phyloP scores from a whole-genome alignment of 108 stramenopile genomes.

The Stephanodiscus triporus region DNA sequence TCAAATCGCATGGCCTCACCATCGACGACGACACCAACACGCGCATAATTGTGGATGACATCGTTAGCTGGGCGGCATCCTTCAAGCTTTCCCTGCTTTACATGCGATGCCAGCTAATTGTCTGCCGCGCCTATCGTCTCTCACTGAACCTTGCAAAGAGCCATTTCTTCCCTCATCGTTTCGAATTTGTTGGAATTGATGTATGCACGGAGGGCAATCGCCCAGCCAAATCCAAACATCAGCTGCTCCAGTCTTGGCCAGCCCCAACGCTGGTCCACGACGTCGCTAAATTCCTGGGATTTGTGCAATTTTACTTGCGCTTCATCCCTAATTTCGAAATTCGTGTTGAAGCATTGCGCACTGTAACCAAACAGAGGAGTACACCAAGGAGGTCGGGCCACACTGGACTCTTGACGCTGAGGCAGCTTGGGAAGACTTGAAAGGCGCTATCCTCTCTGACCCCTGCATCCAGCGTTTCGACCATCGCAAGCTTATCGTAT shows the following conservation, averaged over 20 bases:
- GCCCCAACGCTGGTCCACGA: constrained; percentile 6
- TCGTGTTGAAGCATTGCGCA: neutral
- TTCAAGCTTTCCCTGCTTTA: neutral
- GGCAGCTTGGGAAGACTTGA: neutral
- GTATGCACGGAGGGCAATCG: neutral
- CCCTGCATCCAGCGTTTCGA: constrained; percentile 17
- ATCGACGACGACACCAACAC: constrained; percentile 5
- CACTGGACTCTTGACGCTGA: neutral
- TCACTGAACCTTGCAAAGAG: neutral
- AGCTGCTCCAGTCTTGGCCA: neutral
- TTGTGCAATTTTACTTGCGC: constrained; percentile 4
- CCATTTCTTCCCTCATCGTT: neutral
- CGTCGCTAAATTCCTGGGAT: constrained; percentile 14
- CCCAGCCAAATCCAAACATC: neutral
- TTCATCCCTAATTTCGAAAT: constrained; percentile 27
- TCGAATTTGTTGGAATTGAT: constrained; percentile 2
- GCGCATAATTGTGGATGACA: neutral
- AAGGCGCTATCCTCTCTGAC: constrained; percentile 9
- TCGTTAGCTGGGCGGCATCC: neutral
- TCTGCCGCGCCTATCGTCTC: neutral
- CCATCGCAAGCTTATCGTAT: neutral
- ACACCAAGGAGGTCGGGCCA: neutral
- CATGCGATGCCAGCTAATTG: neutral
- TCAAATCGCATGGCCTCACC: neutral
- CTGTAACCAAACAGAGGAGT: neutral